Conservation (phyloP, 192 early-diverging fungal genomes). For the Coemansia sp. region DNA sequence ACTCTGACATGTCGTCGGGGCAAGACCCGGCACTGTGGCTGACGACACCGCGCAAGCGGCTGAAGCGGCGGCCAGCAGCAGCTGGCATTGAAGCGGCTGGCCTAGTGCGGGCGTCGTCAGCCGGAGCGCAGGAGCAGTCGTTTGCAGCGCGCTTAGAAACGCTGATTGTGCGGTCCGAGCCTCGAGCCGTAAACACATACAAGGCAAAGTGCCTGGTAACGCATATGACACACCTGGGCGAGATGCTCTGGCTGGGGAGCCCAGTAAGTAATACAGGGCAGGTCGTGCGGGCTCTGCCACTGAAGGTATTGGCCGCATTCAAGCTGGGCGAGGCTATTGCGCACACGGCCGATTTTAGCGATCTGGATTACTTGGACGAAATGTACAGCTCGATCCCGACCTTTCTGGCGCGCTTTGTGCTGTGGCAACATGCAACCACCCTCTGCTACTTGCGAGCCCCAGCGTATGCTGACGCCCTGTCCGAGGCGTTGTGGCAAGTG, state of each 20-base stretch:
- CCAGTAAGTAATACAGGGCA: not conserved
- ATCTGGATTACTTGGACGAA: slow-evolving; percentile 47
- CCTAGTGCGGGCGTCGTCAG: not conserved
- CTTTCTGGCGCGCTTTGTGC: slow-evolving; percentile 34
- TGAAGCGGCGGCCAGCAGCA: slow-evolving; percentile 8
- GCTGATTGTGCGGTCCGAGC: slow-evolving; percentile 17
- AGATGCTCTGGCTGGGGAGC: slow-evolving; percentile 44
- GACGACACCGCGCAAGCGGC: slow-evolving; percentile 47
- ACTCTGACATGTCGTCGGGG: slow-evolving; percentile 22
- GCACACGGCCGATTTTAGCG: slow-evolving; percentile 16
- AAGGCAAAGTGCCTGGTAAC: slow-evolving; percentile 34
- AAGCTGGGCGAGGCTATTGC: slow-evolving; percentile 40
- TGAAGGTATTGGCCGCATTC: slow-evolving; percentile 29
- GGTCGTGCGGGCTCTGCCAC: slow-evolving; percentile 23
- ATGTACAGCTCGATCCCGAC: slow-evolving; percentile 34
- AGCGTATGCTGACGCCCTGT: slow-evolving; percentile 38
- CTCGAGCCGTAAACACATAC: slow-evolving; percentile 14
- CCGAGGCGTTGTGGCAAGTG: slow-evolving; percentile 43
- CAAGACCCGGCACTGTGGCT: slow-evolving; percentile 49
- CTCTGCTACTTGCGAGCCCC: slow-evolving; percentile 43
- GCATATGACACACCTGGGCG: slow-evolving; percentile 38
- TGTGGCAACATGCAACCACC: slow-evolving; percentile 46
- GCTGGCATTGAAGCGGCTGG: not conserved
- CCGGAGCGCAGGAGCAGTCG: slow-evolving; percentile 17
- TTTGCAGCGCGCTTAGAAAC: slow-evolving; percentile 39